Percentiles rank a stretch among this genome's conserved stretches.
phyloP scores from a whole-genome alignment of 1,284 basidiomycete species.

The Gymnopus androsaceus region DNA sequence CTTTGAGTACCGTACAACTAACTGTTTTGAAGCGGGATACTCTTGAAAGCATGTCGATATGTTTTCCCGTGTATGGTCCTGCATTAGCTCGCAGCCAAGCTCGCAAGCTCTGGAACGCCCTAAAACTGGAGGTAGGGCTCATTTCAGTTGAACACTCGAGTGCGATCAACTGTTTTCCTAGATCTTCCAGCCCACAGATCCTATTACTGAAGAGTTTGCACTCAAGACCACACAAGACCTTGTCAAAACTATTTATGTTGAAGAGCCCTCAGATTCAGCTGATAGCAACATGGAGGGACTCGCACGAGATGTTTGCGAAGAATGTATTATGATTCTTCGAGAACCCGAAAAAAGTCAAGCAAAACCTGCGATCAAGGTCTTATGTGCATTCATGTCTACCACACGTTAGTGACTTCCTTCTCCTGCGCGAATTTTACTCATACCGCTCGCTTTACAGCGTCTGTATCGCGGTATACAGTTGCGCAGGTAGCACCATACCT shows the following conservation, averaged over 20 bases:
- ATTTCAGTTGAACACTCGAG: not conserved
- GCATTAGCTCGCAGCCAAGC: constrained; percentile 62
- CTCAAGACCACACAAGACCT: constrained; percentile 72
- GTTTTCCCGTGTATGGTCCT: constrained; percentile 83
- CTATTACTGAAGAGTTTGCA: constrained; percentile 70
- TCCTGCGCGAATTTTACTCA: constrained; percentile 1
- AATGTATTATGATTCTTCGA: constrained; percentile 76
- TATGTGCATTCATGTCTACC: constrained; percentile 75
- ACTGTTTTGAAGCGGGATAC: constrained; percentile 68
- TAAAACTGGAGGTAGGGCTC: constrained; percentile 79
- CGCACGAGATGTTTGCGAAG: constrained; percentile 73
- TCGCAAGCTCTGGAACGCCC: constrained; percentile 80
- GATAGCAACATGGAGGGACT: constrained; percentile 56
- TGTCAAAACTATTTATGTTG: constrained; percentile 69
- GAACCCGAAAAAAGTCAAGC: constrained; percentile 93
- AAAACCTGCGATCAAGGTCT: constrained; percentile 78
- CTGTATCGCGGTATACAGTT: constrained; percentile 69
- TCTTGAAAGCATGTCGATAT: constrained; percentile 71
- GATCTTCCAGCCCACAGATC: constrained; percentile 90
- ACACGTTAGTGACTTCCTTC: constrained; percentile 57
- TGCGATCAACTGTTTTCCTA: constrained; percentile 32
- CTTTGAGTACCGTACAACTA: not conserved
- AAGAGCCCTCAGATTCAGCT: constrained; percentile 31
- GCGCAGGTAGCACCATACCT: constrained; percentile 73
- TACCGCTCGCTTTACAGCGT: constrained; percentile 46